Evolutionary conservation across 2,329 filamentous ascomycete genomes (phyloP), one percentile per base, ranked within the genome.

Genomic region (Ramularia collo-cygni): DNA sequence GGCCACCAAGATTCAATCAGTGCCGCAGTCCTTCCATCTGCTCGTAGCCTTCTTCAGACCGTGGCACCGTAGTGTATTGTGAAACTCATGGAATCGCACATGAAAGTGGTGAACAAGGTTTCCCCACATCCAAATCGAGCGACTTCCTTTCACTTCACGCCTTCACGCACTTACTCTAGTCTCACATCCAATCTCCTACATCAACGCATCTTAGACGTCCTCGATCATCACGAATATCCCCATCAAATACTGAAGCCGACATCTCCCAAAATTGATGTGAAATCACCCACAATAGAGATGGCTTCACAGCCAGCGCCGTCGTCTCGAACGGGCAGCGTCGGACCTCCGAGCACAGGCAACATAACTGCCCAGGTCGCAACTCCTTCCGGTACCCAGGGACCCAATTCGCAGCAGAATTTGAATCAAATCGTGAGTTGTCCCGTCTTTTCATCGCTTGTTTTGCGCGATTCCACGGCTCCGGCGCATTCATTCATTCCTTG

Each of bases 361-460:
- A 64, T 64, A 44, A 66, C 60, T 46, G 62, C 67, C 4, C 67
- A 65, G 29, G 61, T 62, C 49, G 67, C 66, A 29, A 65, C 70
- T 44, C 64, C 72, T 44, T 64, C 72, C 44, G 63, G 47, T 56
- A 63, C 43, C 46, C 64, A 53, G 62, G 70, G 42, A 59, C 19
- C 19, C 64, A 81, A 87, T 66, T 87, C 83, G 2, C 87, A 90
- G 48, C 86, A 93, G 56, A 94, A 95, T 59, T 65, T 95, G 1
- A 96, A 96, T 56, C 88, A 95, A 54, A 96, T 96, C 64, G 90
- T 95, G 75, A 76, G 89, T 71, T 17, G 21, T 30, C 16, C 24
- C 24, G 26, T 10, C n/a, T 16, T 15, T 19, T 28, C 18, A 38
- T 17, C 24, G 8, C 27, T n/a, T 24, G 18, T 27, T 27, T 15